Evolutionary conservation across 2,329 filamentous ascomycete species (phyloP).

Genomic region (Colletotrichum shisoi): DNA sequence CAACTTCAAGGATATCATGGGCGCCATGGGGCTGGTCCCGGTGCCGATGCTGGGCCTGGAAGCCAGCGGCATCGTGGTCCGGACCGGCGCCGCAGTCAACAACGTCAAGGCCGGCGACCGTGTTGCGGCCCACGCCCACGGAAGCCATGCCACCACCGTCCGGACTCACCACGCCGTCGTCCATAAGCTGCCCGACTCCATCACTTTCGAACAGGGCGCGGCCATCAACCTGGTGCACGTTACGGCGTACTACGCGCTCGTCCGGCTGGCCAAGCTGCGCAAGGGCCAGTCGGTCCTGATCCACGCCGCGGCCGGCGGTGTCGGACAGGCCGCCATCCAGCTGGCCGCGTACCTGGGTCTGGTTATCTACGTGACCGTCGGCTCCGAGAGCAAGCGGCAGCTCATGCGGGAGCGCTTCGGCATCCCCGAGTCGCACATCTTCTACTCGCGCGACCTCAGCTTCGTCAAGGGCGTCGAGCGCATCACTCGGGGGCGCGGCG

Average conservation of each 20-base stretch:
- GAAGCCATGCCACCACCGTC: background rate
- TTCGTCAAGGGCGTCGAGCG: slow-evolving; percentile 44
- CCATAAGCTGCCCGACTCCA: slow-evolving; percentile 47
- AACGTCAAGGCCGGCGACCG: slow-evolving; percentile 33
- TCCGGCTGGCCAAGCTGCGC: slow-evolving; percentile 45
- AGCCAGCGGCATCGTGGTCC: slow-evolving; percentile 40
- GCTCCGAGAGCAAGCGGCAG: slow-evolving; percentile 45
- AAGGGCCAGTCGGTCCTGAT: slow-evolving; percentile 43
- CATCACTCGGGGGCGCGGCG: slow-evolving; percentile 42
- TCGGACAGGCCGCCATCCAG: slow-evolving; percentile 44
- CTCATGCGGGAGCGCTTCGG: slow-evolving; percentile 41
- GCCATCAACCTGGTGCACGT: slow-evolving; percentile 44
- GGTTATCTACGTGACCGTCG: slow-evolving; percentile 48
- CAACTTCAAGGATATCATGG: slow-evolving; percentile 51
- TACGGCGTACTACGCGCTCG: slow-evolving; percentile 48
- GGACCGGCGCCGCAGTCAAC: slow-evolving; percentile 37
- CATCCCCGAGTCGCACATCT: slow-evolving; percentile 46
- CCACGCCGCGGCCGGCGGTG: slow-evolving; percentile 44
- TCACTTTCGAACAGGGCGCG: slow-evolving; percentile 50
- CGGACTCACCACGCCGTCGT: slow-evolving; percentile 12
- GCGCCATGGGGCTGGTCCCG: slow-evolving; percentile 43
- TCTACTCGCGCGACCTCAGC: slow-evolving; percentile 43
- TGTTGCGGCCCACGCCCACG: slow-evolving; percentile 32
- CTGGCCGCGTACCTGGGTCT: slow-evolving; percentile 45
- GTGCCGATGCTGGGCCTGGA: slow-evolving; percentile 44